These are phyloP conservation scores for Vitis amurensis DNA, from an alignment of 164 flowering plant genomes.

Conservation along the genomic window DNA sequence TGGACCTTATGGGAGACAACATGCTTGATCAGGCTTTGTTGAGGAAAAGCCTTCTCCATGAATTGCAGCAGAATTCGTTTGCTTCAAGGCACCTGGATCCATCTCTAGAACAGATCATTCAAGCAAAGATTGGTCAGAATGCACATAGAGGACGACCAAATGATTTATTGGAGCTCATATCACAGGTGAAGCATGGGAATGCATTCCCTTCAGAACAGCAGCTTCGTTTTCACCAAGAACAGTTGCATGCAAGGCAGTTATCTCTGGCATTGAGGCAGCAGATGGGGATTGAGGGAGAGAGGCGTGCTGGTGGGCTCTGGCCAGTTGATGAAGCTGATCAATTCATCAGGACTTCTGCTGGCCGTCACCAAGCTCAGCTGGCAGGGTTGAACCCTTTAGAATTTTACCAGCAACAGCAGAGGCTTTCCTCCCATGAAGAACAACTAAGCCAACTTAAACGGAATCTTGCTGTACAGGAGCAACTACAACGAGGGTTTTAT, in stretches of 20 bases:
- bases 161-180: slow-evolving; percentile 4
- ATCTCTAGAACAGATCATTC: slow-evolving; percentile 2
- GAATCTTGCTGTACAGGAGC: slow-evolving; percentile 6
- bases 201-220: background rate
- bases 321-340: slow-evolving; percentile 3
- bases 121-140: slow-evolving; percentile 2
- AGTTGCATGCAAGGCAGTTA: slow-evolving; percentile 2
- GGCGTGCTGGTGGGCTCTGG: slow-evolving; percentile 3
- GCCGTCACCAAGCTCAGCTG: background rate
- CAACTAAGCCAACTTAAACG: background rate
- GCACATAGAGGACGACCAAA: background rate
- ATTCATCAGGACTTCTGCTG: slow-evolving; percentile 4
- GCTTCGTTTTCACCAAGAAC: slow-evolving; percentile 9
- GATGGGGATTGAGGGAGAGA: slow-evolving; percentile 7
- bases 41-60: slow-evolving; percentile 3
- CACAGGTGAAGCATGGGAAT: slow-evolving; percentile 1
- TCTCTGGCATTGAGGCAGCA: slow-evolving; percentile 6
- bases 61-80: slow-evolving; percentile 1
- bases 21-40: slow-evolving; percentile 5
- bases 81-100: slow-evolving; percentile 8
- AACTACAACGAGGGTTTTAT: slow-evolving; percentile 2
- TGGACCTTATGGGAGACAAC: slow-evolving; percentile 2
- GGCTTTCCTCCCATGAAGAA: background rate
- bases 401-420: slow-evolving; percentile 5
- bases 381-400: slow-evolving; percentile 1